These are phyloP conservation scores for Trypanosoma congolense DNA, from an alignment of 208 protist genomes.

Conservation along the genomic window DNA sequence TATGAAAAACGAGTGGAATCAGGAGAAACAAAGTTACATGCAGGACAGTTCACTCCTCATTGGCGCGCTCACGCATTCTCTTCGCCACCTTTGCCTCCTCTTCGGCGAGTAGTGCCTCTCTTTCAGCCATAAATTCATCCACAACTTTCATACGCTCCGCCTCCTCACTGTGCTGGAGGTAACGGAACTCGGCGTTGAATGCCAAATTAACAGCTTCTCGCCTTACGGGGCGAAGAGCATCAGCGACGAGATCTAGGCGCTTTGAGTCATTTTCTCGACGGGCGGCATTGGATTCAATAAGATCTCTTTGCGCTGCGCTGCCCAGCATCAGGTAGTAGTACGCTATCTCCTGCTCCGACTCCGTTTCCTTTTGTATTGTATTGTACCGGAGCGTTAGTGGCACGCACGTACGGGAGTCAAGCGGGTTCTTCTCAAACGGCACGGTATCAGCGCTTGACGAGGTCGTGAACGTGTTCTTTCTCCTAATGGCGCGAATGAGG, in stretches of 20 bases:
- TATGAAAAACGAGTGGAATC: not conserved
- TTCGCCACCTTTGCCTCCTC: not conserved
- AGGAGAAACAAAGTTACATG: not conserved
- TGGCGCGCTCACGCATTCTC: not conserved
- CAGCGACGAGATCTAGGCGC: slow-evolving; percentile 14
- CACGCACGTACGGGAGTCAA: slow-evolving; percentile 39
- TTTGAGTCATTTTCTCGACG: slow-evolving; percentile 20
- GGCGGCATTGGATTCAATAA: slow-evolving; percentile 28
- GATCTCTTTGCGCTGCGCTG: slow-evolving; percentile 40
- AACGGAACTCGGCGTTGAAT: slow-evolving; percentile 42
- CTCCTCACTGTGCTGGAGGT: slow-evolving; percentile 46
- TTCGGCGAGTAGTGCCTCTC: slow-evolving; percentile 10
- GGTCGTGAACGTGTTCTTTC: too few relatives aligned
- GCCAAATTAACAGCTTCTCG: slow-evolving; percentile 46
- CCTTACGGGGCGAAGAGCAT: slow-evolving; percentile 23
- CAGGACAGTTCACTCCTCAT: not conserved
- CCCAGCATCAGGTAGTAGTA: slow-evolving; percentile 44
- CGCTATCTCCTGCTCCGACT: slow-evolving; percentile 61
- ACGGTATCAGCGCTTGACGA: not conserved
- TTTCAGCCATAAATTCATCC: slow-evolving; percentile 25
- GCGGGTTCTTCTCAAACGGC: not conserved
- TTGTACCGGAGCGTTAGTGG: slow-evolving; percentile 58
- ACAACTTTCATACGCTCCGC: slow-evolving; percentile 53
- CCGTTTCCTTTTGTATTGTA: slow-evolving; percentile 61
- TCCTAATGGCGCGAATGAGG: slow-evolving; percentile 17